These are phyloP conservation scores for Bullera alba DNA, from an alignment of 768 basidiomycete genomes.

Conservation along the genomic window DNA sequence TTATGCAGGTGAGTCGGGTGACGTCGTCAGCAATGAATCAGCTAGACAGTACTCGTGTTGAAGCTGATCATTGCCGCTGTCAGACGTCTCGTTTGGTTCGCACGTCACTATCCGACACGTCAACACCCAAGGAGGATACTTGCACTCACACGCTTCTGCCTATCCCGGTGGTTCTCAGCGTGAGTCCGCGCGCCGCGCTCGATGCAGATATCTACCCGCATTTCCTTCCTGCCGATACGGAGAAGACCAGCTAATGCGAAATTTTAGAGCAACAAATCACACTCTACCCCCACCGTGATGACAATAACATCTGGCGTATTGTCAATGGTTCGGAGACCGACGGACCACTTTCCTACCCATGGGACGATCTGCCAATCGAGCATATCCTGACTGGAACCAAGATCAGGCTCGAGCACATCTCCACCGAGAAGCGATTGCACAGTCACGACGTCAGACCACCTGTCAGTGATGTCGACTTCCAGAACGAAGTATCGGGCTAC, in stretches of 20 bases:
- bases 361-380: slow-evolving; percentile 53
- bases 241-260: too few relatives aligned
- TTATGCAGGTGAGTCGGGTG: slow-evolving; percentile 60
- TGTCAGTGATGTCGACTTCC: slow-evolving; percentile 95
- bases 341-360: slow-evolving; percentile 51
- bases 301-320: slow-evolving; percentile 89
- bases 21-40: neutral
- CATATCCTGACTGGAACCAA: slow-evolving; percentile 62
- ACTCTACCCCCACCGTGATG: slow-evolving; percentile 95
- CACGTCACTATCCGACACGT: slow-evolving; percentile 75
- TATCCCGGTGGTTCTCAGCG: slow-evolving; percentile 89
- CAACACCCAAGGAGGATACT: slow-evolving; percentile 97
- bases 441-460: slow-evolving; percentile 92
- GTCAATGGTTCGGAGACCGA: slow-evolving; percentile 60
- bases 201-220: neutral
- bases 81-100: slow-evolving; percentile 82
- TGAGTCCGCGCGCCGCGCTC: slow-evolving; percentile 47
- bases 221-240: too few relatives aligned
- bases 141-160: slow-evolving; percentile 85
- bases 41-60: too few relatives aligned
- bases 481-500: slow-evolving; percentile 95
- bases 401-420: slow-evolving; percentile 72
- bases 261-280: slow-evolving; percentile 95
- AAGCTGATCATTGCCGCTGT: slow-evolving; percentile 2
- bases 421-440: slow-evolving; percentile 80